Evolutionary conservation across 257 asterid genomes (phyloP).

Genomic region (Echites panduratus): DNA sequence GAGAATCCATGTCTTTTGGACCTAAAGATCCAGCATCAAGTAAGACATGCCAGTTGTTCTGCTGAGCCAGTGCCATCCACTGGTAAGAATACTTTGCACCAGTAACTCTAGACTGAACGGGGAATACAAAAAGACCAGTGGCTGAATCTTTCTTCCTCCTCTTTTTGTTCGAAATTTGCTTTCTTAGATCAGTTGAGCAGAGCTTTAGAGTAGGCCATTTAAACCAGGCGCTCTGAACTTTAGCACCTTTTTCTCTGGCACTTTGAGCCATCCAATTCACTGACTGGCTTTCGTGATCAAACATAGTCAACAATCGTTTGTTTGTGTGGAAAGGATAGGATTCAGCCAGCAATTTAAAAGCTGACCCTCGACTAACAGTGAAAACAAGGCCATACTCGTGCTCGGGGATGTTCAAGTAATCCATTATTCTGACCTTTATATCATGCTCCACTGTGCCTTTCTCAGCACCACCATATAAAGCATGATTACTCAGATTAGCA

Average conservation of each 20-base stretch:
- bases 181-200: slow-evolving; percentile 88
- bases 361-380: slow-evolving; percentile 97
- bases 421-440: slow-evolving; percentile 81
- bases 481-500: slow-evolving; percentile 95
- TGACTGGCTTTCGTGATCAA: slow-evolving; percentile 96
- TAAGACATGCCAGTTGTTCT: slow-evolving; percentile 97
- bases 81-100: slow-evolving; percentile 97
- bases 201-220: slow-evolving; percentile 96
- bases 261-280: slow-evolving; percentile 97
- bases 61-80: slow-evolving; percentile 99
- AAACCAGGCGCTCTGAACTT: slow-evolving; percentile 93
- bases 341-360: slow-evolving; percentile 85
- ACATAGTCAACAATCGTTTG: slow-evolving; percentile 91
- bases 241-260: slow-evolving; percentile 94
- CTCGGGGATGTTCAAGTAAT: slow-evolving; percentile 92
- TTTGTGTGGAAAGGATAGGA: slow-evolving; percentile 95
- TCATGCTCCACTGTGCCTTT: slow-evolving; percentile 80
- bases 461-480: slow-evolving; percentile 92
- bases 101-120: slow-evolving; percentile 93
- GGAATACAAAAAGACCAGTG: slow-evolving; percentile 88
- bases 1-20: slow-evolving; percentile 98
- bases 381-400: slow-evolving; percentile 94
- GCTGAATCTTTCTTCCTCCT: slow-evolving; percentile 88
- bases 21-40: slow-evolving; percentile 99
- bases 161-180: slow-evolving; percentile 82